These are phyloP conservation scores for Brassica nigra DNA, from an alignment of 345 rosid genomes.

Conservation along the genomic window DNA sequence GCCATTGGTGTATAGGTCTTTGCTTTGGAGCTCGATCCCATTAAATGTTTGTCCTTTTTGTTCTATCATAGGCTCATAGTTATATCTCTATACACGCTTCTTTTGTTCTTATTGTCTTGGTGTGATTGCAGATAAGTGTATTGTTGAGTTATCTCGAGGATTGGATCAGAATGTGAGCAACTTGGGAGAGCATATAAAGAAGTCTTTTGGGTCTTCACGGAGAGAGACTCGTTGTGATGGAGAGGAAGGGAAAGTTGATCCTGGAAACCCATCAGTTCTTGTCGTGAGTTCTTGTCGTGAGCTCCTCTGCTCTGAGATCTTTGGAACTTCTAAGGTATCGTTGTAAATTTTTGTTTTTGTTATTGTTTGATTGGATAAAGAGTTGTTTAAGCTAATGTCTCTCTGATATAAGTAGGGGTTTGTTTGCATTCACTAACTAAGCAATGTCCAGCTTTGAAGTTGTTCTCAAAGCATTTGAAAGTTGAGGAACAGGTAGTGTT, in stretches of 20 bases:
- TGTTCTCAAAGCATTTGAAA: slow-evolving; percentile 89
- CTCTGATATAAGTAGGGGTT: slow-evolving; percentile 51
- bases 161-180: slow-evolving; percentile 50
- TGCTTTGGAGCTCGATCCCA: slow-evolving; percentile 69
- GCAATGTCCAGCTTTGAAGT: slow-evolving; percentile 70
- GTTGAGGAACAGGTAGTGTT: slow-evolving; percentile 79
- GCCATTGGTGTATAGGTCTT: slow-evolving; percentile 61
- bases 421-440: slow-evolving; percentile 53
- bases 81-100: background rate
- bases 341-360: background rate
- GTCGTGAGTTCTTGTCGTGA: slow-evolving; percentile 36
- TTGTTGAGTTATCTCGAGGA: slow-evolving; percentile 51
- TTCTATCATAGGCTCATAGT: background rate
- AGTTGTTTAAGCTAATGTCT: background rate
- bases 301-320: slow-evolving; percentile 71
- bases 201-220: slow-evolving; percentile 64
- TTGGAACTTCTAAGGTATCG: slow-evolving; percentile 65
- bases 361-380: background rate
- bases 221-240: slow-evolving; percentile 58
- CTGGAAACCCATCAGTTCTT: slow-evolving; percentile 75
- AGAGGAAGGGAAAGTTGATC: slow-evolving; percentile 55
- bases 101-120: background rate
- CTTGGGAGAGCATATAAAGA: slow-evolving; percentile 57
- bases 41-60: slow-evolving; percentile 46
- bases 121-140: slow-evolving; percentile 53